Percentiles rank a stretch among this genome's conserved stretches.
phyloP scores from a whole-genome alignment of 2,329 filamentous ascomycete genomes.

The Fusarium sp. region DNA sequence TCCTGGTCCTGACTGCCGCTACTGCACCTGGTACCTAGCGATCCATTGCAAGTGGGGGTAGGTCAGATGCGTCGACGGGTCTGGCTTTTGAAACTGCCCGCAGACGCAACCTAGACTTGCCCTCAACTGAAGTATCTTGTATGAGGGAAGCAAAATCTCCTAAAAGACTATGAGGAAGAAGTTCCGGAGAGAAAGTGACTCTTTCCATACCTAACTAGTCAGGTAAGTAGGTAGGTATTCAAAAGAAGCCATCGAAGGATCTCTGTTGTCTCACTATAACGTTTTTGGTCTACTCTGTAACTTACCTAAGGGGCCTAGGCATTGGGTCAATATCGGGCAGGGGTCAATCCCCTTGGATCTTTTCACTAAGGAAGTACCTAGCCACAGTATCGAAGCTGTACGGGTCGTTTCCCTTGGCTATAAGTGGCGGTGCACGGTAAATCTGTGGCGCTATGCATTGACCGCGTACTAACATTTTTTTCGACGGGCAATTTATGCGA shows the following conservation, averaged over 20 bases:
- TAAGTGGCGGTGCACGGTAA: slow-evolving; percentile 31
- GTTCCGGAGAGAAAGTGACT: not conserved
- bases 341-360: not conserved
- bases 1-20: not conserved
- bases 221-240: not conserved
- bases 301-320: not conserved
- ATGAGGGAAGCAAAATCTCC: not conserved
- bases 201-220: not conserved
- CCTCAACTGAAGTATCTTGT: not conserved
- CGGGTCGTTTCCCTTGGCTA: not conserved
- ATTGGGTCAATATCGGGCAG: not conserved
- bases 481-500: slow-evolving; percentile 10
- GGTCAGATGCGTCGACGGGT: not conserved
- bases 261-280: not conserved
- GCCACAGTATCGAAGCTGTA: not conserved
- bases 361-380: not conserved
- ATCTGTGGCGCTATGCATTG: slow-evolving; percentile 34
- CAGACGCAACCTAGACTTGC: not conserved
- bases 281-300: not conserved
- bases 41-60: not conserved
- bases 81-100: not conserved
- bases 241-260: not conserved
- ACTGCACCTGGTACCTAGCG: not conserved
- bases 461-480: slow-evolving; percentile 34
- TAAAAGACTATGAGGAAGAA: not conserved